Evolutionary conservation across 352 stramenopile genomes (phyloP).

Genomic region (Globisporangium recalcitrans): DNA sequence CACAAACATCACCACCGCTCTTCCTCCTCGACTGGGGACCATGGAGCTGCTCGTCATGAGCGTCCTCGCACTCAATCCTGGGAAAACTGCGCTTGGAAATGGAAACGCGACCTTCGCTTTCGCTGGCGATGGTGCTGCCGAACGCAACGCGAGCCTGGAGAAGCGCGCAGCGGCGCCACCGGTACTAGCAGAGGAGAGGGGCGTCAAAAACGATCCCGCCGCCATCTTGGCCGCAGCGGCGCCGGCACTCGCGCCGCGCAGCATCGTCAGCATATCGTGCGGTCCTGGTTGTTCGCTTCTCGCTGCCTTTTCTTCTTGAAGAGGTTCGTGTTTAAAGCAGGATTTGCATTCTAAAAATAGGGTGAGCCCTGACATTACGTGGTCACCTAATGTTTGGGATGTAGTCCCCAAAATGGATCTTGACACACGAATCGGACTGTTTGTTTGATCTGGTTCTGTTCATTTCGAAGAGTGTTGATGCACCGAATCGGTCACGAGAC

Average conservation of each 20-base stretch:
- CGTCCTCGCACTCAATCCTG: background rate
- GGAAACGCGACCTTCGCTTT: background rate
- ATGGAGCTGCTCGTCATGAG: conserved; percentile 6
- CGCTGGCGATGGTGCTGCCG: background rate
- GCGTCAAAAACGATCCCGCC: too few relatives aligned
- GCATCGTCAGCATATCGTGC: conserved; percentile 7
- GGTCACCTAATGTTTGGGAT: background rate
- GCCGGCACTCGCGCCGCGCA: conserved; percentile 2
- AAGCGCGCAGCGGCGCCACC: background rate
- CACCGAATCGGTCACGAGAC: background rate
- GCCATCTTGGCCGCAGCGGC: background rate
- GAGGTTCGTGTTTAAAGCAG: conserved; percentile 1
- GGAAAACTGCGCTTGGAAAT: background rate
- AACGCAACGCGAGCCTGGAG: background rate
- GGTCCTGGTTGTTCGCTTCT: background rate
- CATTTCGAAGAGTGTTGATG: background rate
- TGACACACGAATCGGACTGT: background rate
- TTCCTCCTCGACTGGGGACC: background rate
- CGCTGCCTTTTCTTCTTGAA: conserved; percentile 6
- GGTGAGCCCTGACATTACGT: background rate
- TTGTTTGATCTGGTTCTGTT: background rate
- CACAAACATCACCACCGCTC: background rate
- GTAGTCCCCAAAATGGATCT: background rate
- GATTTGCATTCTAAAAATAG: background rate
- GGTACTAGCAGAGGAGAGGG: background rate